These are phyloP conservation scores for Mortierella hygrophila DNA, from an alignment of 192 early-diverging fungal genomes.

Conservation along the genomic window DNA sequence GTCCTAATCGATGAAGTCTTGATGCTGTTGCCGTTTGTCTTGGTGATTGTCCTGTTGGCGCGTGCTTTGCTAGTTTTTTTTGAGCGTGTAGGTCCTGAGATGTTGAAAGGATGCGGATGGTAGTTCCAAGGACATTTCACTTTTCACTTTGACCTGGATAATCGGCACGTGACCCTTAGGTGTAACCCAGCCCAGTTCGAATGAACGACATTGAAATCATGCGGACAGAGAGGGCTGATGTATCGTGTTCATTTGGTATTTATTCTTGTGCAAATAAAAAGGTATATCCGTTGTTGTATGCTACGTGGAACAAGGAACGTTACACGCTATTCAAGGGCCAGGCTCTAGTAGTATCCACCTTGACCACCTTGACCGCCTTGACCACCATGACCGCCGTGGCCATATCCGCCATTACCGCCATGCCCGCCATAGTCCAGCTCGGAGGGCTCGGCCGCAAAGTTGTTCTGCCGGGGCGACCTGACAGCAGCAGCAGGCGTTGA, in stretches of 20 bases:
- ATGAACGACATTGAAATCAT: too few species aligned
- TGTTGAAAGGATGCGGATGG: neutral
- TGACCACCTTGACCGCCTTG: slow-evolving; percentile 20
- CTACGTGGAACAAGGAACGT: neutral
- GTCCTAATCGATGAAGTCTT: neutral
- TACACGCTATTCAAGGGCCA: slow-evolving; percentile 3
- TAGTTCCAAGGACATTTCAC: too few species aligned
- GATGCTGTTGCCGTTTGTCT: neutral
- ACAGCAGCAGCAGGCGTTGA: slow-evolving; percentile 21
- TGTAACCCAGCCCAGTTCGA: too few species aligned
- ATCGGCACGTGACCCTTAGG: neutral
- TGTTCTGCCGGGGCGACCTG: slow-evolving; percentile 31
- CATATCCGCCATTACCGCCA: slow-evolving; percentile 9
- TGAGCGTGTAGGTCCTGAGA: neutral
- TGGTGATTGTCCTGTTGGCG: neutral
- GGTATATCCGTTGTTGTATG: neutral
- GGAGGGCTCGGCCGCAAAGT: slow-evolving; percentile 38
- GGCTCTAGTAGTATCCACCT: slow-evolving; percentile 19
- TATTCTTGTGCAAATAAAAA: neutral
- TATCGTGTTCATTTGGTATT: neutral
- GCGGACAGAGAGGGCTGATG: neutral
- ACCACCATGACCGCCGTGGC: slow-evolving; percentile 21
- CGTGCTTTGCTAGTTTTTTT: neutral
- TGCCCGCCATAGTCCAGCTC: slow-evolving; percentile 52
- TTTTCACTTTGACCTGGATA: too few species aligned